Conservation (phyloP, 768 basidiomycete species). For the Suillus weaverae region DNA sequence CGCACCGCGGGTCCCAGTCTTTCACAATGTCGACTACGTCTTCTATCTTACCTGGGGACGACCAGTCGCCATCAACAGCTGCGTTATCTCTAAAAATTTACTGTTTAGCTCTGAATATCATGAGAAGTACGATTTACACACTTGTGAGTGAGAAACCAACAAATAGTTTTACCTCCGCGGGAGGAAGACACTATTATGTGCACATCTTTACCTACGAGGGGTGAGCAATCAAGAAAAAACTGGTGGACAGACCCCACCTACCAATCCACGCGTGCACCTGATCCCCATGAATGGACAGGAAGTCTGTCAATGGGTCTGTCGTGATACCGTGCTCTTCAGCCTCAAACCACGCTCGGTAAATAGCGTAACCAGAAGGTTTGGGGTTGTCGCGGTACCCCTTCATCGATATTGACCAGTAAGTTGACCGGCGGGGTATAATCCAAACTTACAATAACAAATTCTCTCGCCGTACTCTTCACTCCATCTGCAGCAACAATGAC, state of each 20-base stretch:
- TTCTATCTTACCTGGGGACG: slow-evolving; percentile 22
- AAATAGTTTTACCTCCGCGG: slow-evolving; percentile 15
- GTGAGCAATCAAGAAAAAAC: neutral
- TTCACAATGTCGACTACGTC: slow-evolving; percentile 23
- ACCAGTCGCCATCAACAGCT: slow-evolving; percentile 23
- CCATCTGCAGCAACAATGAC: slow-evolving; percentile 29
- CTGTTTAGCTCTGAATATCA: neutral
- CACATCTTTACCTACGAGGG: slow-evolving; percentile 14
- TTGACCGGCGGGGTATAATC: neutral
- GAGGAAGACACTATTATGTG: slow-evolving; percentile 22
- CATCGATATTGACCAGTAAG: neutral
- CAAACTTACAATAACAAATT: slow-evolving; percentile 19
- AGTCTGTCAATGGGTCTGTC: slow-evolving; percentile 19
- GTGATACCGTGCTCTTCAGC: slow-evolving; percentile 20
- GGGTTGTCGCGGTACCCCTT: slow-evolving; percentile 25
- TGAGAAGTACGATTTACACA: neutral
- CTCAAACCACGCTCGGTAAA: slow-evolving; percentile 28
- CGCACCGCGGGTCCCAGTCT: slow-evolving; percentile 27
- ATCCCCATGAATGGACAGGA: slow-evolving; percentile 13
- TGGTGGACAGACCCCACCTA: neutral
- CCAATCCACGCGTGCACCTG: slow-evolving; percentile 22
- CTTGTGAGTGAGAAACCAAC: slow-evolving; percentile 25
- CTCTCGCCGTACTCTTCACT: slow-evolving; percentile 18
- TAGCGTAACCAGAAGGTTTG: slow-evolving; percentile 22
- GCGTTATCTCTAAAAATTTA: slow-evolving; percentile 16